Percentiles rank a stretch among this genome's conserved stretches.
phyloP scores from a whole-genome alignment of 176 grass and related monocot genomes.

The barley (Hordeum vulgare) region DNA sequence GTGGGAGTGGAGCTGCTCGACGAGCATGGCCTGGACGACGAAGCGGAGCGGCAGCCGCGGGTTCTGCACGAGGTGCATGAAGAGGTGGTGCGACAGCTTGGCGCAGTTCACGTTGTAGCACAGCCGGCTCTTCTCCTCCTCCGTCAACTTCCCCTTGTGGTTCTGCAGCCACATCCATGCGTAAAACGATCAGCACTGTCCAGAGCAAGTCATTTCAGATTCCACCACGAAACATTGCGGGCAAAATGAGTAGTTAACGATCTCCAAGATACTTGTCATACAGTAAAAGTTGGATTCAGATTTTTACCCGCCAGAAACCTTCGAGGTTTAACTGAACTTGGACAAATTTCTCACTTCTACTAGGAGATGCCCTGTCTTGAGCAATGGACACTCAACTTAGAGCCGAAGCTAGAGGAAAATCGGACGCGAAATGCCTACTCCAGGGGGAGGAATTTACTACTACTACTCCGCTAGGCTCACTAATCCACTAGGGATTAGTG shows the following conservation, averaged over 20 bases:
- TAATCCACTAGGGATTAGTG: not conserved
- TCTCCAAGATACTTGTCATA: not conserved
- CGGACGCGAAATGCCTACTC: not conserved
- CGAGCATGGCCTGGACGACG: slow-evolving; percentile 97
- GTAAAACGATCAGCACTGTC: not conserved
- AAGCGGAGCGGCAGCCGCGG: slow-evolving; percentile 92
- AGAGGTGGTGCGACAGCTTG: slow-evolving; percentile 68
- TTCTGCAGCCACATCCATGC: slow-evolving; percentile 35
- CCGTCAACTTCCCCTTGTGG: slow-evolving; percentile 64
- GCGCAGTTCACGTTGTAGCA: slow-evolving; percentile 86
- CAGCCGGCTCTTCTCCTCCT: slow-evolving; percentile 71
- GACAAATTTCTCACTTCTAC: not conserved
- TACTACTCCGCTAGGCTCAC: too few relatives aligned
- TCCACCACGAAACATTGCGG: not conserved
- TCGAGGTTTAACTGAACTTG: not conserved
- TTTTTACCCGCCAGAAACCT: not conserved
- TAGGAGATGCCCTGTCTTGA: not conserved
- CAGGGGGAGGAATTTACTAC: too few relatives aligned
- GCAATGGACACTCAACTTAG: not conserved
- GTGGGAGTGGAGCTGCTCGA: slow-evolving; percentile 91
- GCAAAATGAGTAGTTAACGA: not conserved
- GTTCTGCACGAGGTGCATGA: slow-evolving; percentile 95
- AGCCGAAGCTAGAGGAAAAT: not conserved
- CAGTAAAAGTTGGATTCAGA: not conserved
- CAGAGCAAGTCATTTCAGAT: not conserved